Base-by-base conservation (phyloP, 192 early-diverging fungal species). In the Backusella australiensis region DNA sequence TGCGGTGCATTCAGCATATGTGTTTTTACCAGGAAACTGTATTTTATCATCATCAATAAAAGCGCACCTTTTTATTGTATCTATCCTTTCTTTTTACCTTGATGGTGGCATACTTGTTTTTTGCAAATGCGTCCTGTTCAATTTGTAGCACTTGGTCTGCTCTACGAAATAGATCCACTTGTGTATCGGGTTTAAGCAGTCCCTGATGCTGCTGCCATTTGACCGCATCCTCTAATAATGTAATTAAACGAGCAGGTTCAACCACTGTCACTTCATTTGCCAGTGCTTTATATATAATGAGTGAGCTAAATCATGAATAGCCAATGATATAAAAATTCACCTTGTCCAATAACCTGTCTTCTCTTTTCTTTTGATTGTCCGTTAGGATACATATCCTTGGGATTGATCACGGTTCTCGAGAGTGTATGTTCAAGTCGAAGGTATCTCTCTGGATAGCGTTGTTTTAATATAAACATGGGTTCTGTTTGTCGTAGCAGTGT, bases 131-230 rank as follows among this genome's bases (percentile, higher is more conserved):
- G 80, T 99, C 98, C 29, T 93, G 91, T 67, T 90, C 88, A n/a
- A 84, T 80, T 67, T 86, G 82, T 1, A 90, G 81, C 3, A 85
- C 80, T 7, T 89, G 87, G 4, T 90, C 84, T 0, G 85, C 80
- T 2, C 92, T 94, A 32, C 90, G 78, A 74, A 98, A 98, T 53
- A 98, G 78, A 83, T 98, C 95, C 78, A 89, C 92, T 0, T 89
- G 81, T 1, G 87, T 84, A 73, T 94, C 93, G 0, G 89, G 85
- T 6, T 91, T 82, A 19, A 96, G 75, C 21, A 94, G 78, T 4
- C 94, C 96, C 78, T 97, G 94, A 34, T 92, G 82, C 29, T 92
- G 86, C 80, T 98, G 97, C 90, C 94, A 97, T 81, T 97, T 95
- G 9, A 96, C 72, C 1, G 94, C 82, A 79, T 99, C 96, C 1